Percentiles rank a stretch among this genome's conserved stretches.
Evolutionary conservation across 768 basidiomycete genomes (phyloP).

Genomic region (Filobasidium floriforme): DNA sequence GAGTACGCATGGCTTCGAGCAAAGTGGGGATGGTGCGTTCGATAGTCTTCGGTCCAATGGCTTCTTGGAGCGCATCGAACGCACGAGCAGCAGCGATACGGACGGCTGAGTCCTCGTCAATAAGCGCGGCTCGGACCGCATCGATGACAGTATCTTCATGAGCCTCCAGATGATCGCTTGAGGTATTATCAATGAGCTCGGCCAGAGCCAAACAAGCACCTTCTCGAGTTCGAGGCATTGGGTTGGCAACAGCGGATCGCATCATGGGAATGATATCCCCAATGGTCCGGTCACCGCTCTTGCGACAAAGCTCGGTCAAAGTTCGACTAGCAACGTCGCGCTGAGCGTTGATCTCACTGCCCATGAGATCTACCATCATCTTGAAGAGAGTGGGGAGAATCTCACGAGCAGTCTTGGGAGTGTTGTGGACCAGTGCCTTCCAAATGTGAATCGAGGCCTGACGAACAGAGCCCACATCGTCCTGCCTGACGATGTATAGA

Average conservation of each 20-base stretch:
- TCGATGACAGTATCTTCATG: slow-evolving; percentile 81
- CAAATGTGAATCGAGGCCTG: slow-evolving; percentile 91
- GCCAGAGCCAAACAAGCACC: slow-evolving; percentile 81
- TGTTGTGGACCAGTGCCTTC: slow-evolving; percentile 87
- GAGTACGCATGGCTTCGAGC: slow-evolving; percentile 83
- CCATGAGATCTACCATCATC: slow-evolving; percentile 63
- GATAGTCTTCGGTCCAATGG: slow-evolving; percentile 81
- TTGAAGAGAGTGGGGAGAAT: slow-evolving; percentile 81
- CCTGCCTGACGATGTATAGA: slow-evolving; percentile 87
- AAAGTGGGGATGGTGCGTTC: slow-evolving; percentile 95
- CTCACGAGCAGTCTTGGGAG: slow-evolving; percentile 62
- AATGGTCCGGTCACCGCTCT: slow-evolving; percentile 86
- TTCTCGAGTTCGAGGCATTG: slow-evolving; percentile 55
- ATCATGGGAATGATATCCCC: slow-evolving; percentile 75
- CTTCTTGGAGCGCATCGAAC: slow-evolving; percentile 87
- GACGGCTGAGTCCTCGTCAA: slow-evolving; percentile 78
- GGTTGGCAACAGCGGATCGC: slow-evolving; percentile 54
- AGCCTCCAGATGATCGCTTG: slow-evolving; percentile 72
- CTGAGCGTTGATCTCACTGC: slow-evolving; percentile 72
- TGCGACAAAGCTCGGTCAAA: slow-evolving; percentile 79
- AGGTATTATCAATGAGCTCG: slow-evolving; percentile 82
- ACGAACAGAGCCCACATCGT: slow-evolving; percentile 77
- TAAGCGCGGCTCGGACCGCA: slow-evolving; percentile 72
- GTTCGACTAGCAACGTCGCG: slow-evolving; percentile 92
- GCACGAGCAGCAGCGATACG: slow-evolving; percentile 80